Evolutionary conservation across 2,329 filamentous ascomycete genomes (phyloP).

Genomic region (Apiospora sp.): DNA sequence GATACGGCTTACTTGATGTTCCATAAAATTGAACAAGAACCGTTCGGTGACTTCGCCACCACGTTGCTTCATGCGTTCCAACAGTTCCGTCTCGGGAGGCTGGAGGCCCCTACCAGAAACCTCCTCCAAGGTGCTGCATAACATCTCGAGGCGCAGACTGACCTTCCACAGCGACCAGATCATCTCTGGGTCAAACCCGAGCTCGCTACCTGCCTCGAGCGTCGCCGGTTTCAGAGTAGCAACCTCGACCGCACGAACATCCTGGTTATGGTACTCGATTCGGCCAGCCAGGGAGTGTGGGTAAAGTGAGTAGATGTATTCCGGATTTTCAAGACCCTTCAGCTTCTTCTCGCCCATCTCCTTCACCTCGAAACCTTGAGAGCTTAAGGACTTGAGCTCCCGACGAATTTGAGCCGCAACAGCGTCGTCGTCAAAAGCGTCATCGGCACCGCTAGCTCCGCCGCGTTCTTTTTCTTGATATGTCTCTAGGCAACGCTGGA

Average conservation of each 20-base stretch:
- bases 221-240: slow-evolving; percentile 64
- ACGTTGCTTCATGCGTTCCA: slow-evolving; percentile 71
- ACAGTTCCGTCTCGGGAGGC: slow-evolving; percentile 81
- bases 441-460: slow-evolving; percentile 74
- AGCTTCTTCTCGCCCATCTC: slow-evolving; percentile 94
- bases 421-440: slow-evolving; percentile 77
- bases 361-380: slow-evolving; percentile 95
- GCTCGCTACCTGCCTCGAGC: slow-evolving; percentile 69
- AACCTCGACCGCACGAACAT: slow-evolving; percentile 46
- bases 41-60: slow-evolving; percentile 89
- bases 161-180: slow-evolving; percentile 92
- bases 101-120: slow-evolving; percentile 69
- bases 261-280: slow-evolving; percentile 70
- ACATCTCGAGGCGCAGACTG: slow-evolving; percentile 87
- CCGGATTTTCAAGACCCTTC: slow-evolving; percentile 96
- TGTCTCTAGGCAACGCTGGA: slow-evolving; percentile 87
- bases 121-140: slow-evolving; percentile 88
- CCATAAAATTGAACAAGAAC: slow-evolving; percentile 88
- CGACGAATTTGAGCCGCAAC: slow-evolving; percentile 81
- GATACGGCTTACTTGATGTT: slow-evolving; percentile 94
- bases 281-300: slow-evolving; percentile 87
- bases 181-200: slow-evolving; percentile 80
- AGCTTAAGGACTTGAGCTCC: slow-evolving; percentile 85
- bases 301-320: slow-evolving; percentile 94
- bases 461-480: slow-evolving; percentile 85